phyloP scores from a whole-genome alignment of 139 green algal genomes.

The Helicosporidium sp. region DNA sequence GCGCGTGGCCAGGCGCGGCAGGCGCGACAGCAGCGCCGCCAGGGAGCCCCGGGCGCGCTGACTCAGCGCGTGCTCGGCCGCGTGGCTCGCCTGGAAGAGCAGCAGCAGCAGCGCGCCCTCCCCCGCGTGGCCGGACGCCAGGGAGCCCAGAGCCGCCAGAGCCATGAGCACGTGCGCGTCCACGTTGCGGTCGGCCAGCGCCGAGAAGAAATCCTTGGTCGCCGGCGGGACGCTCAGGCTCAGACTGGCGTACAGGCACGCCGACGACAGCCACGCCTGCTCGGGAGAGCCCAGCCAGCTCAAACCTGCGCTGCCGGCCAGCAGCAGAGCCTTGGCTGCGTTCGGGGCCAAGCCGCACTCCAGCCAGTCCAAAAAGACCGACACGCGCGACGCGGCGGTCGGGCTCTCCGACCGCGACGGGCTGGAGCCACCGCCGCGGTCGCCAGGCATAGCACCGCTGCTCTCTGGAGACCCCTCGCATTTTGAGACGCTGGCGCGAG shows the following conservation, averaged over 20 bases:
- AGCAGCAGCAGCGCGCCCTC: constrained; percentile 71
- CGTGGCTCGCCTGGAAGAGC: constrained; percentile 53
- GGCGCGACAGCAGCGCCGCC: constrained; percentile 31
- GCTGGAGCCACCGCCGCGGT: not conserved
- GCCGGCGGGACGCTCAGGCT: constrained; percentile 23
- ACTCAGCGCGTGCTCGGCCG: constrained; percentile 46
- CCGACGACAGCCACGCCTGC: constrained; percentile 1
- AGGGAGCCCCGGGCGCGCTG: constrained; percentile 35
- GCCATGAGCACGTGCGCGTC: constrained; percentile 73
- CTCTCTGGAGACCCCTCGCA: too few relatives aligned
- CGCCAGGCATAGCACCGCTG: not conserved
- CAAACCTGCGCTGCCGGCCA: not conserved
- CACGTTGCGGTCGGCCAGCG: constrained; percentile 24
- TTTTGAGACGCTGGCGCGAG: too few relatives aligned
- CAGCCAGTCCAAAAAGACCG: not conserved
- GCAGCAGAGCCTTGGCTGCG: not conserved
- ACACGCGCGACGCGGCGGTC: not conserved
- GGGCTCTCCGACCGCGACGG: not conserved
- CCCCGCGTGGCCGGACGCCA: constrained; percentile 39
- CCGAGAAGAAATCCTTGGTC: constrained; percentile 14
- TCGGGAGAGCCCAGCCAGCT: not conserved
- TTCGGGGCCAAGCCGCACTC: not conserved
- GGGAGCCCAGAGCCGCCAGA: constrained; percentile 43
- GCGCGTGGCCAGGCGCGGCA: constrained; percentile 18
- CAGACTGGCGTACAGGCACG: constrained; percentile 14